Evolutionary conservation across 2,329 filamentous ascomycete species (phyloP).

Genomic region (Teratosphaeria nubilosa): DNA sequence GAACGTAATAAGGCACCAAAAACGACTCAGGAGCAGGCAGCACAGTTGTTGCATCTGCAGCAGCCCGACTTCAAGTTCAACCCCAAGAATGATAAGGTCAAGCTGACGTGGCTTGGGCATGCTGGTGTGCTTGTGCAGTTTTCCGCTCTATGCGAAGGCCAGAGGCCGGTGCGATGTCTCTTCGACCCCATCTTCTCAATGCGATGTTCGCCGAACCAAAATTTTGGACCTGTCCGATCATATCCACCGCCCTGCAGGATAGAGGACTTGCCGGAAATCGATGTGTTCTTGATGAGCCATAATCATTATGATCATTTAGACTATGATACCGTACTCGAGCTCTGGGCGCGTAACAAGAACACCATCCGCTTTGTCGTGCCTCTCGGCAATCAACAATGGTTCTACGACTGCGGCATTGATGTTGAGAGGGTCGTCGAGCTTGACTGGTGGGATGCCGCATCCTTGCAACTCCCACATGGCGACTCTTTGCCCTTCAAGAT

Average conservation of each 20-base stretch:
- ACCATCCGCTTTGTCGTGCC: conserved; percentile 33
- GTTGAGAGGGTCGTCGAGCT: conserved; percentile 34
- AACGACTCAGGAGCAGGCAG: conserved; percentile 26
- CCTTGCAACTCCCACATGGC: conserved; percentile 11
- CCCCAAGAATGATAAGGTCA: conserved; percentile 21
- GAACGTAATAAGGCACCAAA: conserved; percentile 33
- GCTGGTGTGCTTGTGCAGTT: conserved; percentile 42
- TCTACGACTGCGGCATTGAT: conserved; percentile 29
- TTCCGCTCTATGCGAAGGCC: conserved; percentile 16
- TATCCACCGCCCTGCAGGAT: conserved; percentile 41
- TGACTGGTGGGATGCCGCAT: conserved; percentile 41
- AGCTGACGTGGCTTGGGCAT: conserved; percentile 43
- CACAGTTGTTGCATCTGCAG: conserved; percentile 32
- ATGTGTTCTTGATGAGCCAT: conserved; percentile 43
- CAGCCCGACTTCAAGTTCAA: conserved; percentile 30
- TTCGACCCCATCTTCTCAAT: conserved; percentile 45
- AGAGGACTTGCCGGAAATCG: conserved; percentile 41
- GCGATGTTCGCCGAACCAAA: conserved; percentile 37
- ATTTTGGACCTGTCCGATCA: conserved; percentile 41
- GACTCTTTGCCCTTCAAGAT: conserved; percentile 13
- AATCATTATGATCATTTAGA: conserved; percentile 50
- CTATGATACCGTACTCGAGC: conserved; percentile 31
- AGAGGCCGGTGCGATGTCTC: conserved; percentile 34
- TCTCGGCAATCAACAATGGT: conserved; percentile 30
- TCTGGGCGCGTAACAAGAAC: conserved; percentile 29